Percentiles rank a stretch among this genome's conserved stretches.
phyloP scores from a whole-genome alignment of 2,329 filamentous ascomycete species.

The Ramichloridium luteum region DNA sequence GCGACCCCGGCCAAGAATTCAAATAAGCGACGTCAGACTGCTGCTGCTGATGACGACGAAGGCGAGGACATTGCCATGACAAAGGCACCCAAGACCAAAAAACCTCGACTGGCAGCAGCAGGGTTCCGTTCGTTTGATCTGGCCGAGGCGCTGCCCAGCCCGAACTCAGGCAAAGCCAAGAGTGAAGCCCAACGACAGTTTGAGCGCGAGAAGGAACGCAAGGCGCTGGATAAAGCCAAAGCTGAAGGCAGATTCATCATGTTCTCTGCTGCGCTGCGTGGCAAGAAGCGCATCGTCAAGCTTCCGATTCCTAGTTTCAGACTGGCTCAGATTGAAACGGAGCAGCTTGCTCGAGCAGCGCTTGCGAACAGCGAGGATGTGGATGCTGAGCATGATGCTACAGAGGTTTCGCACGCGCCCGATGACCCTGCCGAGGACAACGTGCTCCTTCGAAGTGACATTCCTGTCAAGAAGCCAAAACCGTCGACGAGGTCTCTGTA shows the following conservation, averaged over 20 bases:
- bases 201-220: constrained; percentile 34
- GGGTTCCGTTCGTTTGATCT: constrained; percentile 22
- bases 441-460: constrained; percentile 23
- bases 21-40: constrained; percentile 4
- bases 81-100: constrained; percentile 23
- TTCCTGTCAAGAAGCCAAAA: constrained; percentile 24
- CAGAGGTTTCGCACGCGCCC: constrained; percentile 12
- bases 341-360: constrained; percentile 20
- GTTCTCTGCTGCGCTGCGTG: constrained; percentile 34
- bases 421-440: constrained; percentile 14
- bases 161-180: constrained; percentile 23
- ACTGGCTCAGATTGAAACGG: constrained; percentile 26
- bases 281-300: constrained; percentile 33
- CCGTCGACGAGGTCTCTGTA: constrained; percentile 24
- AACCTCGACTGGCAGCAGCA: constrained; percentile 22
- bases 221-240: constrained; percentile 28
- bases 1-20: neutral
- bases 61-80: constrained; percentile 28
- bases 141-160: constrained; percentile 15
- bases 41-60: constrained; percentile 19
- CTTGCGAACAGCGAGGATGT: constrained; percentile 15
- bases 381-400: constrained; percentile 21
- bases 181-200: constrained; percentile 36
- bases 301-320: constrained; percentile 27
- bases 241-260: constrained; percentile 35